Conservation (phyloP, 805 yeast genomes). For the Yamadazyma sp. region DNA sequence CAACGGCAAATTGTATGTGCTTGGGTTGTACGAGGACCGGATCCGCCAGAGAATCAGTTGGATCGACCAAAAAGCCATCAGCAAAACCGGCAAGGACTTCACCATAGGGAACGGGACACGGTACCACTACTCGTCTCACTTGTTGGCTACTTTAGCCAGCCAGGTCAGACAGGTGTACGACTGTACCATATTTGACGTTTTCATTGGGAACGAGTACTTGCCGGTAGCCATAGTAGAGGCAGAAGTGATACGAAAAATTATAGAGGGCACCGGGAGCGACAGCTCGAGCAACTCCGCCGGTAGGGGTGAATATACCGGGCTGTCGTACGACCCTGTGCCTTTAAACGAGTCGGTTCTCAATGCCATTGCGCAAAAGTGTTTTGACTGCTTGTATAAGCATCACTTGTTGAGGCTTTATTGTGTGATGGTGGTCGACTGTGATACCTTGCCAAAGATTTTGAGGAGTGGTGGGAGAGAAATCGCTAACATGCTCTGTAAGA, state of each 20-base stretch:
- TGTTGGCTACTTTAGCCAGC: slow-evolving; percentile 79
- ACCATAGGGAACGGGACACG: slow-evolving; percentile 43
- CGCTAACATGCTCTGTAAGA: slow-evolving; percentile 84
- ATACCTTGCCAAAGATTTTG: slow-evolving; percentile 78
- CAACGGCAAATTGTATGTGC: slow-evolving; percentile 82
- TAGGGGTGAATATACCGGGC: slow-evolving; percentile 17
- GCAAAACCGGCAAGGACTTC: slow-evolving; percentile 28
- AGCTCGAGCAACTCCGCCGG: slow-evolving; percentile 3
- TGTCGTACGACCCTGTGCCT: slow-evolving; percentile 36
- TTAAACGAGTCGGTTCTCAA: slow-evolving; percentile 44
- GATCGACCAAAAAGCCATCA: slow-evolving; percentile 50
- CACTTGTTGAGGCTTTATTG: slow-evolving; percentile 83
- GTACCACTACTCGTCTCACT: slow-evolving; percentile 84
- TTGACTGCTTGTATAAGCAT: slow-evolving; percentile 39
- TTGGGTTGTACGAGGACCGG: slow-evolving; percentile 91
- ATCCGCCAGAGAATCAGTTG: slow-evolving; percentile 73
- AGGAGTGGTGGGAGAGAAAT: slow-evolving; percentile 87
- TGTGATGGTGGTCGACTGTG: slow-evolving; percentile 75
- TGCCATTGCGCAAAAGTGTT: slow-evolving; percentile 44
- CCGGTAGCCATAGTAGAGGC: slow-evolving; percentile 88
- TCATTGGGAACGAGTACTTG: slow-evolving; percentile 73
- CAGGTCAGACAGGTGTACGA: slow-evolving; percentile 81
- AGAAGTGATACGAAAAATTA: slow-evolving; percentile 38
- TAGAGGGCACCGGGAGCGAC: slow-evolving; percentile 26
- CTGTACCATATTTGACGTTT: slow-evolving; percentile 87